Conservation (phyloP, 345 rosid genomes). For the Euphorbia tirucalli region DNA sequence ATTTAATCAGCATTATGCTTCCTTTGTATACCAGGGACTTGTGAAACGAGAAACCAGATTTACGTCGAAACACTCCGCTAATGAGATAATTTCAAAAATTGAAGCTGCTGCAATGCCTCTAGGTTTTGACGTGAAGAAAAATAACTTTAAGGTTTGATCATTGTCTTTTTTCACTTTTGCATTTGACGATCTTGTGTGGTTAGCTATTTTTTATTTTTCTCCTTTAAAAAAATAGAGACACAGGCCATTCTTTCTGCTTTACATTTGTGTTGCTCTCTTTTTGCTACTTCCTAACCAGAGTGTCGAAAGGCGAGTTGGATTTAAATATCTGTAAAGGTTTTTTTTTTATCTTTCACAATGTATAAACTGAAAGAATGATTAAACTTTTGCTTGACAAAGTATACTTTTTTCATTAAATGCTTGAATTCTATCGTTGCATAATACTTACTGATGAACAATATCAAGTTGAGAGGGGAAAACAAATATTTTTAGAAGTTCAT, state of each 20-base stretch:
- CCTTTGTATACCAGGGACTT: conserved; percentile 56
- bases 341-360: no score
- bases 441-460: neutral
- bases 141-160: conserved; percentile 70
- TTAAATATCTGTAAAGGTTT: no score
- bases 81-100: conserved; percentile 84
- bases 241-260: neutral
- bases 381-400: neutral
- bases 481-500: no score
- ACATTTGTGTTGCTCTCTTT: neutral
- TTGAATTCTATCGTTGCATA: neutral
- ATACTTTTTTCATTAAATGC: neutral
- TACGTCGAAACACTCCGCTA: conserved; percentile 80
- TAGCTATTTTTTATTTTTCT: neutral
- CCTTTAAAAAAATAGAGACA: no score
- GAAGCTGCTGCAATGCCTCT: conserved; percentile 79
- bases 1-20: conserved; percentile 19
- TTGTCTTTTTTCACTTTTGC: neutral
- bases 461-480: neutral
- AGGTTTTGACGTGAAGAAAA: conserved; percentile 96
- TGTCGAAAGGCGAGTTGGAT: neutral
- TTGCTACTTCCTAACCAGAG: neutral
- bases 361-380: no score
- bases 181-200: neutral
- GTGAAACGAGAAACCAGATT: conserved; percentile 91